Percentiles rank a stretch among this genome's conserved stretches.
Conservation (phyloP, 148 eudicot species). For the Rhododendron griersonianum region DNA sequence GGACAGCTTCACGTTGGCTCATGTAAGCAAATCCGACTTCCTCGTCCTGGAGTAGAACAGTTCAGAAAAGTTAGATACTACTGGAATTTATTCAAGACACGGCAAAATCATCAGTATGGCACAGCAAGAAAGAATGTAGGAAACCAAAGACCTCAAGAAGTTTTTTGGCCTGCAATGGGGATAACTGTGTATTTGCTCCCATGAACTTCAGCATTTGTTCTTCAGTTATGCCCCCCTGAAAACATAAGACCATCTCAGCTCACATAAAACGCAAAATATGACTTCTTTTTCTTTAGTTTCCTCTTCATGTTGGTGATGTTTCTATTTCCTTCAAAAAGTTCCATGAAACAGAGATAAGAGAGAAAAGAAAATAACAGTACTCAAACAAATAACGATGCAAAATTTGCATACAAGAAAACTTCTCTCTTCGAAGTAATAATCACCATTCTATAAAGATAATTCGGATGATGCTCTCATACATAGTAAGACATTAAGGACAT, state of each 20-base stretch:
- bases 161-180: slow-evolving; percentile 71
- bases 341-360: not conserved
- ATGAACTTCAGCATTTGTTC: slow-evolving; percentile 93
- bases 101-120: not conserved
- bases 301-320: not conserved
- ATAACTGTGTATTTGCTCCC: slow-evolving; percentile 80
- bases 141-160: slow-evolving; percentile 71
- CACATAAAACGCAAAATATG: not conserved
- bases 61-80: slow-evolving; percentile 9
- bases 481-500: not conserved
- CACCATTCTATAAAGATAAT: not conserved
- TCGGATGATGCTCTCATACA: not conserved
- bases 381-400: not conserved
- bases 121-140: slow-evolving; percentile 5
- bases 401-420: not conserved
- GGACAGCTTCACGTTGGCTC: slow-evolving; percentile 89
- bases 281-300: not conserved
- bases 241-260: not conserved
- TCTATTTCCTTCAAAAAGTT: not conserved
- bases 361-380: not conserved
- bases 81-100: not conserved
- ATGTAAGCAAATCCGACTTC: slow-evolving; percentile 81
- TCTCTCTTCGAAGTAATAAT: not conserved
- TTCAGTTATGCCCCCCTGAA: slow-evolving; percentile 91
- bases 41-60: slow-evolving; percentile 55